Conservation (phyloP, 768 basidiomycete species). For the Trametes gibbosa region DNA sequence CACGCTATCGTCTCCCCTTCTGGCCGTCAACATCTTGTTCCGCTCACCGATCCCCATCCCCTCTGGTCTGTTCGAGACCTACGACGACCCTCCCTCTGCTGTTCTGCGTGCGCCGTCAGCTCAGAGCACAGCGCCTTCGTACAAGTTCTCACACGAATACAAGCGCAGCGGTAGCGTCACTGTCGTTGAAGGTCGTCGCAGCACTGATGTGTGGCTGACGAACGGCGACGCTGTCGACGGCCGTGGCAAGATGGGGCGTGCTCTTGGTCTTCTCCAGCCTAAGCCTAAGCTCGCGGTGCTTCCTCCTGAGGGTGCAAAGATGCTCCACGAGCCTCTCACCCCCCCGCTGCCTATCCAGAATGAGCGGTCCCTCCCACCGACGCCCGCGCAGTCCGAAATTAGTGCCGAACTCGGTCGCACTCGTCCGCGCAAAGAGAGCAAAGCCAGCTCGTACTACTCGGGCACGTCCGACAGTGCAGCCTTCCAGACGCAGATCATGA, state of each 20-base stretch:
- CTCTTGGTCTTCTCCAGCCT: conserved; percentile 59
- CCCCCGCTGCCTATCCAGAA: conserved; percentile 67
- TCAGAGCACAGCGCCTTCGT: conserved; percentile 36
- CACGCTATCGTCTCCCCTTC: conserved; percentile 63
- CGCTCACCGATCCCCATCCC: conserved; percentile 67
- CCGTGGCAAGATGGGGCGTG: conserved; percentile 58
- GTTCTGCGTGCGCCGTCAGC: conserved; percentile 45
- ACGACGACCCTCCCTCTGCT: conserved; percentile 40
- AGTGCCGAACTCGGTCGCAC: conserved; percentile 52
- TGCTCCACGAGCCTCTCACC: conserved; percentile 39
- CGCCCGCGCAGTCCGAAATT: conserved; percentile 50
- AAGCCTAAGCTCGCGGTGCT: conserved; percentile 68
- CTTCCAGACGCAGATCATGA: conserved; percentile 59
- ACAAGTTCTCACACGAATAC: conserved; percentile 52
- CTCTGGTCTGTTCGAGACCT: conserved; percentile 57
- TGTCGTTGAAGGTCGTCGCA: conserved; percentile 67
- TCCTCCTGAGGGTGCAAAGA: conserved; percentile 48
- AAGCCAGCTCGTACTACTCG: conserved; percentile 53
- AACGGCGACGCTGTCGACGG: conserved; percentile 73
- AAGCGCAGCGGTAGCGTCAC: conserved; percentile 63
- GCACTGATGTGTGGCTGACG: conserved; percentile 71
- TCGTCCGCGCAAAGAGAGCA: conserved; percentile 43
- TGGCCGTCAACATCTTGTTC: conserved; percentile 59
- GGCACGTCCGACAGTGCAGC: conserved; percentile 49
- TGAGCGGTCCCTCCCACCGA: conserved; percentile 47